Evolutionary conservation across 116 monocot species (phyloP).

Genomic region (Iris pallida): DNA sequence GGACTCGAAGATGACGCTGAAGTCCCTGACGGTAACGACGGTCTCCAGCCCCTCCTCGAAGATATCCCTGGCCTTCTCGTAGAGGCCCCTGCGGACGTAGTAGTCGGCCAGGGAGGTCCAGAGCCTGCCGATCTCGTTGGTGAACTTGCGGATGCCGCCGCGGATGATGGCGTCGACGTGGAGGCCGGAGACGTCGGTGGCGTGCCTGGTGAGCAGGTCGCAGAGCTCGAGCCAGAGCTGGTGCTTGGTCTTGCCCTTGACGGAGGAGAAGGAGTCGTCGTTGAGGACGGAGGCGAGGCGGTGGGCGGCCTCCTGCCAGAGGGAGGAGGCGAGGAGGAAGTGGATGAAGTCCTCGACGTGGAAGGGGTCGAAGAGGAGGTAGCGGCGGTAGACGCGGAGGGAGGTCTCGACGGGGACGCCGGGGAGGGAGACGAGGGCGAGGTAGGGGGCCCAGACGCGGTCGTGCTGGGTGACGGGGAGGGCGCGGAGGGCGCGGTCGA

Average conservation of each 20-base stretch:
- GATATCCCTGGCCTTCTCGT: slow-evolving; percentile 80
- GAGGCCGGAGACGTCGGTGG: too few relatives aligned
- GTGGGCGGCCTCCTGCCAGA: slow-evolving; percentile 94
- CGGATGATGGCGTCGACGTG: too few relatives aligned
- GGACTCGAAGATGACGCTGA: slow-evolving; percentile 81
- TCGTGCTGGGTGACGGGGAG: too few relatives aligned
- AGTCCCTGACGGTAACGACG: slow-evolving; percentile 80
- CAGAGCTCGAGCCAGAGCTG: too few relatives aligned
- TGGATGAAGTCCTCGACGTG: slow-evolving; percentile 96
- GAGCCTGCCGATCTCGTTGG: slow-evolving; percentile 76
- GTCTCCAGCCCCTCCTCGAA: slow-evolving; percentile 83
- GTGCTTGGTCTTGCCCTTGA: too few relatives aligned
- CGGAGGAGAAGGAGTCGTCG: slow-evolving; percentile 65
- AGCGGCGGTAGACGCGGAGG: too few relatives aligned
- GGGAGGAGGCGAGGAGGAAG: slow-evolving; percentile 58
- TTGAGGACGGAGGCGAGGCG: slow-evolving; percentile 73
- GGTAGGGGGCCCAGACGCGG: too few relatives aligned
- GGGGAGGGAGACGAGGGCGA: too few relatives aligned
- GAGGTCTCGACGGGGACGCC: too few relatives aligned
- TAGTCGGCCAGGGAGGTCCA: slow-evolving; percentile 95
- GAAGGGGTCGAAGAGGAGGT: slow-evolving; percentile 76
- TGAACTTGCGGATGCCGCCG: too few relatives aligned
- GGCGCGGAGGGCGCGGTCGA: too few relatives aligned
- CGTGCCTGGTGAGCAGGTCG: too few relatives aligned
- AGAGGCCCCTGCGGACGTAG: slow-evolving; percentile 75